Conservation (phyloP, 2,329 filamentous ascomycete genomes). For the Neobulgaria alba region DNA sequence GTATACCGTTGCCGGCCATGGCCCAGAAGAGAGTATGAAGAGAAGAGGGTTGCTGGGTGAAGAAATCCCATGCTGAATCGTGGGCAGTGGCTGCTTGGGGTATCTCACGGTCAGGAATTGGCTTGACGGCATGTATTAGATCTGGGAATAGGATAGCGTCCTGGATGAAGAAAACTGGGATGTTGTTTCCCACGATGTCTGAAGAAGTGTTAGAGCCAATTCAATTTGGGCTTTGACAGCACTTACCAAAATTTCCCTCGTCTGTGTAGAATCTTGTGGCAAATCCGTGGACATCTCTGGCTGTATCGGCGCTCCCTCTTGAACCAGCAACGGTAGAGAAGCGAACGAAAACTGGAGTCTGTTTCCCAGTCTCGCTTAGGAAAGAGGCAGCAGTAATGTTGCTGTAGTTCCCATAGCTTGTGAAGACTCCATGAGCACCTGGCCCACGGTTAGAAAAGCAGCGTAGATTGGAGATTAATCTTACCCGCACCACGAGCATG, state of each 20-base stretch:
- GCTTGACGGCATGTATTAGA: constrained; percentile 49
- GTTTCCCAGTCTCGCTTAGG: constrained; percentile 58
- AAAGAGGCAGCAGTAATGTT: constrained; percentile 57
- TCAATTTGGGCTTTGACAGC: too few relatives aligned
- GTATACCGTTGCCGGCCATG: constrained; percentile 67
- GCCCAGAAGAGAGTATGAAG: constrained; percentile 76
- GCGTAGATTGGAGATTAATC: too few relatives aligned
- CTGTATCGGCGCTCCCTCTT: constrained; percentile 69
- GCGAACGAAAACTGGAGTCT: constrained; percentile 60
- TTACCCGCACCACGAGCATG: constrained; percentile 55
- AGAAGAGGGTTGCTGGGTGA: constrained; percentile 57
- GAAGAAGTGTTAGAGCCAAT: too few relatives aligned
- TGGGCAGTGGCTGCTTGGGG: constrained; percentile 64
- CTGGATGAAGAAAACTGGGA: constrained; percentile 69
- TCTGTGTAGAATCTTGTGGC: constrained; percentile 69
- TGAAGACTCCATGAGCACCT: constrained; percentile 43
- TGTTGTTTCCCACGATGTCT: constrained; percentile 68
- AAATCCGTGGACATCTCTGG: constrained; percentile 76
- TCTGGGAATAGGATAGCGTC: constrained; percentile 69
- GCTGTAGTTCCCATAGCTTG: constrained; percentile 51
- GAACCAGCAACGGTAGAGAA: constrained; percentile 74
- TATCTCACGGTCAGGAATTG: constrained; percentile 61
- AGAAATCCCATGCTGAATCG: constrained; percentile 73
- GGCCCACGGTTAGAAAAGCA: constrained; percentile 47
- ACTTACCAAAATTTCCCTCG: constrained; percentile 62